Percentiles rank a stretch among this genome's conserved stretches.
phyloP scores from a whole-genome alignment of 768 basidiomycete species.

The Neoboletus brunneissimus region DNA sequence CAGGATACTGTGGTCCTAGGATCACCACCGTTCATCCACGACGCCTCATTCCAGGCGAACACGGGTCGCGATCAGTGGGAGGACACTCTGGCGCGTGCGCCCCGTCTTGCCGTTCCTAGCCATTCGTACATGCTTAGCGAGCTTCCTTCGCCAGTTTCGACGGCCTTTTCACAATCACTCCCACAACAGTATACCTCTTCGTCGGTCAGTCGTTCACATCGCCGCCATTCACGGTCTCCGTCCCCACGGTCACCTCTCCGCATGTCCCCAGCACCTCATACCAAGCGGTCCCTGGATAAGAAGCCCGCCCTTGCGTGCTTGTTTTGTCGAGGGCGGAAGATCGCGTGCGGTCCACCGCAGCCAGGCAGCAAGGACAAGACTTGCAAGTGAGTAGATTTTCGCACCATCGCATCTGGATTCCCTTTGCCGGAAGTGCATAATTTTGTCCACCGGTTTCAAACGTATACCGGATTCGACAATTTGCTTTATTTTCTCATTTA shows the following conservation, averaged over 20 bases:
- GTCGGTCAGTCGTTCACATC: conserved; percentile 20
- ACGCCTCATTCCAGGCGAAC: conserved; percentile 5
- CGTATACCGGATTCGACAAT: conserved; percentile 10
- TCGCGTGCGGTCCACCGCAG: conserved; percentile 61
- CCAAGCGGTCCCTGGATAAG: conserved; percentile 37
- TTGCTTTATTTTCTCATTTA: not conserved
- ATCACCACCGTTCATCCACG: conserved; percentile 16
- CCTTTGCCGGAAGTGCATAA: conserved; percentile 6
- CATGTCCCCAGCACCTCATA: conserved; percentile 24
- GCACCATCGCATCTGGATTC: not conserved
- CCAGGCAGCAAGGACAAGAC: conserved; percentile 53
- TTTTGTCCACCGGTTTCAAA: conserved; percentile 11
- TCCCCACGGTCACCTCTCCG: conserved; percentile 21
- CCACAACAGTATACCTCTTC: conserved; percentile 11
- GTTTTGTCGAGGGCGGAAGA: conserved; percentile 66
- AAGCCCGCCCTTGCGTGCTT: conserved; percentile 64
- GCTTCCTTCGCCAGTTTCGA: conserved; percentile 5
- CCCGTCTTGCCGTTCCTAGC: conserved; percentile 3
- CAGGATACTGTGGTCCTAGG: conserved; percentile 14
- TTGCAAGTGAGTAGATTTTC: conserved; percentile 55
- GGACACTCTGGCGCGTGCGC: conserved; percentile 1
- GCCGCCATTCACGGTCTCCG: conserved; percentile 26
- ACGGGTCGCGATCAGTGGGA: conserved; percentile 25
- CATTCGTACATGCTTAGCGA: conserved; percentile 23
- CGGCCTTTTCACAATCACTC: conserved; percentile 10